Conservation (phyloP, 192 early-diverging fungal species). For the Entomortierella lignicola region DNA sequence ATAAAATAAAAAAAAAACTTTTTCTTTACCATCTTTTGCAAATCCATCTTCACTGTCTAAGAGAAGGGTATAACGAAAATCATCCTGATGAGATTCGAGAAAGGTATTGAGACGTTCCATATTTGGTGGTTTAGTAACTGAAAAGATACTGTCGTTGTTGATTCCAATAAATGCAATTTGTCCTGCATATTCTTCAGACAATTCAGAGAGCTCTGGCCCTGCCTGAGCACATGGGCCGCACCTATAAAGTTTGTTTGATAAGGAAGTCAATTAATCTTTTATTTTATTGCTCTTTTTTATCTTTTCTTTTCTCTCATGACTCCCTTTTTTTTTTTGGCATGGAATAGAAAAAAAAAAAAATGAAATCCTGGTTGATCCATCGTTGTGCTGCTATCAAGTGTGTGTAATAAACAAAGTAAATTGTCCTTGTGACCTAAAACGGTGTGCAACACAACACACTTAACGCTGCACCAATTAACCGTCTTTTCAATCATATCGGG, state of each 20-base stretch:
- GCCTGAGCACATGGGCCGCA: conserved; percentile 44
- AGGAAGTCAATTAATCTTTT: neutral
- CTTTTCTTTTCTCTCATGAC: too few relatives aligned
- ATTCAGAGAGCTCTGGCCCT: conserved; percentile 41
- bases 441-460: too few relatives aligned
- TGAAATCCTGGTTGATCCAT: neutral
- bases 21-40: conserved; percentile 42
- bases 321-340: neutral
- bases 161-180: conserved; percentile 39
- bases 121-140: conserved; percentile 32
- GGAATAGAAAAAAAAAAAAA: neutral
- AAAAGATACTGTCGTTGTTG: conserved; percentile 50
- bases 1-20: conserved; percentile 6
- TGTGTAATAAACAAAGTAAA: neutral
- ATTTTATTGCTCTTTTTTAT: too few relatives aligned
- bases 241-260: conserved; percentile 34
- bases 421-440: neutral
- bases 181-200: conserved; percentile 48
- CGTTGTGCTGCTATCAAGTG: too few relatives aligned
- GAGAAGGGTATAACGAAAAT: conserved; percentile 41
- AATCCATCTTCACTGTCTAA: conserved; percentile 45
- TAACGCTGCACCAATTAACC: too few relatives aligned
- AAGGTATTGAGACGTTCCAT: conserved; percentile 30
- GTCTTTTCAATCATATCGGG: too few relatives aligned
- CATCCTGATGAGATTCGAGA: conserved; percentile 31